Evolutionary conservation across 2,329 filamentous ascomycete species (phyloP).

Genomic region (Ophiocordyceps unilateralis): DNA sequence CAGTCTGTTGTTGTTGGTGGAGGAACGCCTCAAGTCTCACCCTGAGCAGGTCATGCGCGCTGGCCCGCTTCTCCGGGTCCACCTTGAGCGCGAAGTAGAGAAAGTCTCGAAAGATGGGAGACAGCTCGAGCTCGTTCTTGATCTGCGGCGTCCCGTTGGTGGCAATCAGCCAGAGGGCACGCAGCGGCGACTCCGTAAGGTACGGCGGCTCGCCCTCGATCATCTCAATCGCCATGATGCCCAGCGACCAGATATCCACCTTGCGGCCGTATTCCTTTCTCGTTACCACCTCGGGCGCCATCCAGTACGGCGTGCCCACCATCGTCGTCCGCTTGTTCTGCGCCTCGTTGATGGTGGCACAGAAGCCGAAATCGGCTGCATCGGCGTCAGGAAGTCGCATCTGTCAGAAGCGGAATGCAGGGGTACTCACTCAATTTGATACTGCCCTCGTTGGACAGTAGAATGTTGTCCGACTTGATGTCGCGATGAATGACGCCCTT

Average conservation of each 20-base stretch:
- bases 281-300: conserved; percentile 98
- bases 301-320: conserved; percentile 99
- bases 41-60: conserved; percentile 80
- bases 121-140: conserved; percentile 77
- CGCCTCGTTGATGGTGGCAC: conserved; percentile 90
- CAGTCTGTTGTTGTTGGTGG: neutral
- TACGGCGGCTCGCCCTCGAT: conserved; percentile 97
- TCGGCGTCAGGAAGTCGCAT: conserved; percentile 26
- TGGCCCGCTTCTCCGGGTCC: conserved; percentile 90
- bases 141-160: conserved; percentile 91
- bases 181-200: conserved; percentile 81
- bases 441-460: conserved; percentile 82
- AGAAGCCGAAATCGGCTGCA: conserved; percentile 96
- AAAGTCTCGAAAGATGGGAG: conserved; percentile 75
- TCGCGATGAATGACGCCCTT: conserved; percentile 97
- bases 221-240: conserved; percentile 99
- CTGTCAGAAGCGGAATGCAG: neutral
- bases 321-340: conserved; percentile 97
- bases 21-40: conserved; percentile 49
- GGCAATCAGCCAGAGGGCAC: conserved; percentile 88
- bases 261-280: conserved; percentile 98
- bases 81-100: conserved; percentile 87
- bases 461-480: conserved; percentile 97
- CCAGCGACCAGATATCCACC: conserved; percentile 96
- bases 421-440: conserved; percentile 78